Base-by-base conservation (phyloP, 2,329 filamentous ascomycete species). In the Chrysosporium keratinophilum region DNA sequence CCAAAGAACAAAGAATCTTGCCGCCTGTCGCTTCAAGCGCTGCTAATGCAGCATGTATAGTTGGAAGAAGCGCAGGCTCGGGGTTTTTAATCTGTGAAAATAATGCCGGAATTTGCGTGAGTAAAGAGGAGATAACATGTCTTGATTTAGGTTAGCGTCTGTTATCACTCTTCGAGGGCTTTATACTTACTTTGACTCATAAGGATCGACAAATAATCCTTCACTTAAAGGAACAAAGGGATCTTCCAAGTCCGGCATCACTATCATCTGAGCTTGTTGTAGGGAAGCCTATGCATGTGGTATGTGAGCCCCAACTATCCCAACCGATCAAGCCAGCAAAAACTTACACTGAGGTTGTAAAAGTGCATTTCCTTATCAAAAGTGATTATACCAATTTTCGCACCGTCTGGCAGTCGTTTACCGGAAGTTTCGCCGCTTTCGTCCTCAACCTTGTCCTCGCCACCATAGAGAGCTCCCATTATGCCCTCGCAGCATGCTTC, bases 291-390 rank as follows among this genome's bases (percentile, higher is more conserved):
- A 67, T 39, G 15, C 28, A 7, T 46, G 52, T 14, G 3, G 23
- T 28, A 31, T 39, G 54, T 71, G 43, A 69, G 65, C 45, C n/a
- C 56, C 41, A 37, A 40, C 2, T 2, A 31, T 11, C 12, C 11
- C 28, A 4, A 23, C 35, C 14, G 54, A 60, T 61, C 43, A 57
- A 56, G 15, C 2, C 20, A 46, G 7, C 3, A 15, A 6, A 33
- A 35, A 49, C 84, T 73, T 74, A 87, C 83, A 64, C 84, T 88
- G 62, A 95, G 82, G 65, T 97, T 97, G 76, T 97, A 98, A 69
- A 97, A 98, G 67, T 98, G 93, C 56, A 98, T 86, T 63, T 96
- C 89, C 70, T 88, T 91, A 74, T 98, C 93, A 67, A 85, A 98
- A 1, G 93, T 96, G 58, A 97, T 83, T 67, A 98, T 95, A 48